A percentile compares a stretch with the other conserved stretches of the same genome.
Evolutionary conservation across 306 rosid genomes (phyloP).

Genomic region (Corylus americana): DNA sequence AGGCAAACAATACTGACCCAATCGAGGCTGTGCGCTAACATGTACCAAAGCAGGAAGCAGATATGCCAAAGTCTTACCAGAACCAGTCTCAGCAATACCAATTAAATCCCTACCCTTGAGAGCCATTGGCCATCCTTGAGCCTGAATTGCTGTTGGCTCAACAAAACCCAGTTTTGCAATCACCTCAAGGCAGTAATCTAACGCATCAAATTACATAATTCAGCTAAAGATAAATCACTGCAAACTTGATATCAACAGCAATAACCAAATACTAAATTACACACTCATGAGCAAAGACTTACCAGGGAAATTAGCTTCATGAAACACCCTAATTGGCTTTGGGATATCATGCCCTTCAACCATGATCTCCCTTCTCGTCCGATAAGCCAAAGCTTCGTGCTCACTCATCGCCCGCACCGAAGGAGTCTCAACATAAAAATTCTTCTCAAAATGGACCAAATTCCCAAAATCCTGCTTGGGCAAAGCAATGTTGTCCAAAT

Average conservation of each 20-base stretch:
- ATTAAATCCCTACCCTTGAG: conserved; percentile 88
- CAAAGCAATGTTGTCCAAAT: conserved; percentile 67
- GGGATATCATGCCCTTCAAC: conserved; percentile 90
- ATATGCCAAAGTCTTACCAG: conserved; percentile 93
- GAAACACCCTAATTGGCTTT: conserved; percentile 65
- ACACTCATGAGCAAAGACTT: conserved; percentile 21
- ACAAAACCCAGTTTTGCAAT: conserved; percentile 89
- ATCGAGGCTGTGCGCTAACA: conserved; percentile 85
- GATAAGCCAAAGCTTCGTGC: conserved; percentile 57
- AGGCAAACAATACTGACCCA: conserved; percentile 49
- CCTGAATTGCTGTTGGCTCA: conserved; percentile 96
- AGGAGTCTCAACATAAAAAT: conserved; percentile 64
- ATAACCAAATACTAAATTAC: background rate
- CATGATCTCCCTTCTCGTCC: conserved; percentile 66
- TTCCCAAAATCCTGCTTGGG: conserved; percentile 79
- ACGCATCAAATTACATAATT: conserved; percentile 26
- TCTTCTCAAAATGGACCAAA: conserved; percentile 89
- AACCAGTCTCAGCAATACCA: conserved; percentile 99
- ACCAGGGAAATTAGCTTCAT: conserved; percentile 89
- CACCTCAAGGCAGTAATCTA: conserved; percentile 82
- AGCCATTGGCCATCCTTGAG: conserved; percentile 99
- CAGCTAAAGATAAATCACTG: background rate
- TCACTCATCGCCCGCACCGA: conserved; percentile 73
- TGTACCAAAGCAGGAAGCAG: conserved; percentile 87
- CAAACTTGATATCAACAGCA: background rate